A percentile compares a stretch with the other conserved stretches of the same genome.
These are phyloP conservation scores for Epichloe coenophiala DNA, from an alignment of 2,329 filamentous ascomycete genomes.

Conservation along the genomic window DNA sequence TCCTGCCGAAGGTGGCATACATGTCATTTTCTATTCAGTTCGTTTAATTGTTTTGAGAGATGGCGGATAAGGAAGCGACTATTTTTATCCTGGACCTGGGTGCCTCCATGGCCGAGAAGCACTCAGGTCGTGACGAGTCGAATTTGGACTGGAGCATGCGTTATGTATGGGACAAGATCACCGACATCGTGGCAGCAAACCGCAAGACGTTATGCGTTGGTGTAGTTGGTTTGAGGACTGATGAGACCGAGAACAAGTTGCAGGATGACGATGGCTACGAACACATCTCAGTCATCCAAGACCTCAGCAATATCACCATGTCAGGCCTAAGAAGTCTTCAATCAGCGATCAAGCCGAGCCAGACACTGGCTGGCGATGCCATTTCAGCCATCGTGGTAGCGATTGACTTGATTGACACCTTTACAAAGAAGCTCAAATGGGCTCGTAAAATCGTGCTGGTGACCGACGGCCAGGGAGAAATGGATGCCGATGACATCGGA, in stretches of 20 bases:
- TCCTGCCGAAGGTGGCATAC: no score
- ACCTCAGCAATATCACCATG: slow-evolving; percentile 47
- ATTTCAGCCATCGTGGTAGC: slow-evolving; percentile 80
- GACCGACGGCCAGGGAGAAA: slow-evolving; percentile 62
- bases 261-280: slow-evolving; percentile 60
- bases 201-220: slow-evolving; percentile 57
- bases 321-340: slow-evolving; percentile 53
- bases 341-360: slow-evolving; percentile 50
- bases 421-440: slow-evolving; percentile 73
- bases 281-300: slow-evolving; percentile 70
- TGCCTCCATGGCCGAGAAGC: slow-evolving; percentile 63
- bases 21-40: background rate
- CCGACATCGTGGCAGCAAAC: slow-evolving; percentile 53
- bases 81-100: slow-evolving; percentile 88
- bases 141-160: slow-evolving; percentile 83
- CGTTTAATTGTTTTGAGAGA: slow-evolving; percentile 22
- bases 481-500: slow-evolving; percentile 59
- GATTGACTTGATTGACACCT: slow-evolving; percentile 68
- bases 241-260: slow-evolving; percentile 59
- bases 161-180: slow-evolving; percentile 87
- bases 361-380: slow-evolving; percentile 61
- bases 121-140: slow-evolving; percentile 57
- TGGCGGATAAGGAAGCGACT: slow-evolving; percentile 88
- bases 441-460: slow-evolving; percentile 69
- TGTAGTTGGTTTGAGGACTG: slow-evolving; percentile 73